Base-by-base conservation (phyloP, 164 flowering plant genomes). In the Dillenia suffruticosa region DNA sequence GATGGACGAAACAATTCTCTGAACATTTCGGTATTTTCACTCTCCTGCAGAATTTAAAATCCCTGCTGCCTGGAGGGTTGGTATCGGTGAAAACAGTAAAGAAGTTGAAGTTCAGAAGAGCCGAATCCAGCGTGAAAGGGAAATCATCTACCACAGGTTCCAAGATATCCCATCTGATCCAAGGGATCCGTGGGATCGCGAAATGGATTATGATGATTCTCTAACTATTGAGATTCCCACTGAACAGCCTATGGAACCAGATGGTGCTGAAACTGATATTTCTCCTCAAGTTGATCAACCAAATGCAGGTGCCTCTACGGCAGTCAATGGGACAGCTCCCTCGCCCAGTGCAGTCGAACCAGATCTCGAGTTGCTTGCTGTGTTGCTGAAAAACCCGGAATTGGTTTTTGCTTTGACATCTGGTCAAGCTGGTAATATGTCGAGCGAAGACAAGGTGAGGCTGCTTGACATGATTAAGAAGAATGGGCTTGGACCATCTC, bases 181-280 rank as follows among this genome's bases (percentile, higher is more conserved):
- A 12, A 88, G 75, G 73, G 92, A 83, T 56, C 99, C 99, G 8
- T 95, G 99, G 99, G 99, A 92, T 74, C 59, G 68, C n/a, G 99
- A 95, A 69, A 85, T 95, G 81, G 99, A 87, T 74, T 86, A 79
- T 70, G 98, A 95, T 73, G 99, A 95, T 63, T 51, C 85, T 14
- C 72, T 92, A 76, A 95, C 98, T 57, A 87, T 88, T 0, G 83
- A 71, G 74, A 83, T 95, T 62, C 96, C 96, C 26, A 77, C 64
- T 9, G 91, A 92, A 57, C 97, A 88, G 72, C 73, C 71, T 3
- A 85, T 88, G 1, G 97, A 90, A 32, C 64, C 65, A 24, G 89
- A 88, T 44, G 70, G 57, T 48, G 56, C 74, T 9, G 84, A 76
- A 55, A 50, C 71, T 15, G 32, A 46, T 16, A 56, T 66, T 57